Conservation (phyloP, 2,329 filamentous ascomycete genomes). For the Onygena corvina region DNA sequence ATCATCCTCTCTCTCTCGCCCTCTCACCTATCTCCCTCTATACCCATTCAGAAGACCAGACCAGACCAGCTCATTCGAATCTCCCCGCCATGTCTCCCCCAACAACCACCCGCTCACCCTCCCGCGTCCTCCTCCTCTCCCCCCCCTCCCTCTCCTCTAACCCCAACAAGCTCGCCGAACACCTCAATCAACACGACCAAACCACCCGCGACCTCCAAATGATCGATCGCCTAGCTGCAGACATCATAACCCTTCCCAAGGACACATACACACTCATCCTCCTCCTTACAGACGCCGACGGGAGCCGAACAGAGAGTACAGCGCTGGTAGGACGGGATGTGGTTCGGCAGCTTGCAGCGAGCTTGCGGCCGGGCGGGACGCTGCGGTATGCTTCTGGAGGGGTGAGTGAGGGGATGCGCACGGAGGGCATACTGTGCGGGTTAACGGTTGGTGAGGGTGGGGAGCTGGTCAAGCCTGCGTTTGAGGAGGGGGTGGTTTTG, state of each 20-base stretch:
- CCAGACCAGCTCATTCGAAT: no score
- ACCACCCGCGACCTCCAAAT: conserved; percentile 81
- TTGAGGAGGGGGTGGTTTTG: conserved; percentile 34
- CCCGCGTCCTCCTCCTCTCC: conserved; percentile 69
- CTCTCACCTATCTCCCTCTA: no score
- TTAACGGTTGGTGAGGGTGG: conserved; percentile 49
- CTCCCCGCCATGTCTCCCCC: background rate
- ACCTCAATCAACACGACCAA: conserved; percentile 64
- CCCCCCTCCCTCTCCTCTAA: conserved; percentile 82
- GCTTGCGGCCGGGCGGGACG: conserved; percentile 20
- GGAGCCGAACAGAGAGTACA: conserved; percentile 22
- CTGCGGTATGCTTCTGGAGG: conserved; percentile 34
- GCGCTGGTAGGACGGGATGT: conserved; percentile 55
- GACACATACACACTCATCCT: conserved; percentile 74
- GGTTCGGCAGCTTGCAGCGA: conserved; percentile 30
- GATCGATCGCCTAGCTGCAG: conserved; percentile 82
- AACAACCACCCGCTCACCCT: conserved; percentile 9
- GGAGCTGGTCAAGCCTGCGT: conserved; percentile 63
- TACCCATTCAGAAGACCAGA: no score
- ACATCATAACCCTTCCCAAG: conserved; percentile 63
- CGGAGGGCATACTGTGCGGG: conserved; percentile 77
- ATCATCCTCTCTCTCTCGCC: no score
- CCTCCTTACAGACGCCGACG: conserved; percentile 55
- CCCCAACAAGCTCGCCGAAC: conserved; percentile 59
- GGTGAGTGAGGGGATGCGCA: conserved; percentile 40